A percentile compares a stretch with the other conserved stretches of the same genome.
phyloP scores from a whole-genome alignment of 805 yeast genomes.

The Wickerhamiella azymoides region DNA sequence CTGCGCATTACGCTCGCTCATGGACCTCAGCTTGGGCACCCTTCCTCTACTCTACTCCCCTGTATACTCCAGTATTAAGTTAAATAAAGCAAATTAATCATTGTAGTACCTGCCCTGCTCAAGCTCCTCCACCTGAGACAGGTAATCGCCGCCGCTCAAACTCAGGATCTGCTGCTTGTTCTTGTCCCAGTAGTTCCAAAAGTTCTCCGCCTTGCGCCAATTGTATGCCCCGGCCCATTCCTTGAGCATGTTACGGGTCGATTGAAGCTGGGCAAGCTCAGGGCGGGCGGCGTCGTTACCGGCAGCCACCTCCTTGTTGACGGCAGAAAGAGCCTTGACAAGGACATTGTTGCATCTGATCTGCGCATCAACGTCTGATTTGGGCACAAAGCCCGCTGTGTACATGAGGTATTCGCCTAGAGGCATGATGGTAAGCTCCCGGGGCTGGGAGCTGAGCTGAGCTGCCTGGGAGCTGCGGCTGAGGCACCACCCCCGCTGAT shows the following conservation, averaged over 20 bases:
- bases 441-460: neutral
- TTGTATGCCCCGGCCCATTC: slow-evolving; percentile 15
- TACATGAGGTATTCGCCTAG: slow-evolving; percentile 15
- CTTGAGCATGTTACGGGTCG: slow-evolving; percentile 14
- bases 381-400: slow-evolving; percentile 23
- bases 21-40: too few species aligned
- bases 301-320: slow-evolving; percentile 12
- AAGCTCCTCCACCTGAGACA: slow-evolving; percentile 19
- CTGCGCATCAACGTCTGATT: slow-evolving; percentile 24
- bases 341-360: slow-evolving; percentile 22
- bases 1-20: too few species aligned
- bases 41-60: too few species aligned
- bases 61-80: too few species aligned
- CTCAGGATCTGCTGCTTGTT: slow-evolving; percentile 20
- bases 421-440: slow-evolving; percentile 14
- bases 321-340: slow-evolving; percentile 14
- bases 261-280: slow-evolving; percentile 13
- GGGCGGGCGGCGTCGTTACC: slow-evolving; percentile 13
- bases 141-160: slow-evolving; percentile 11
- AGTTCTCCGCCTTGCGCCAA: slow-evolving; percentile 20
- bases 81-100: slow-evolving; percentile 4
- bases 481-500: too few species aligned
- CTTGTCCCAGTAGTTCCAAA: slow-evolving; percentile 29
- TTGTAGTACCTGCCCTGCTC: slow-evolving; percentile 24
- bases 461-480: too few species aligned